phyloP scores from a whole-genome alignment of 305 asterid species.

The Fraxinus angustifolia region DNA sequence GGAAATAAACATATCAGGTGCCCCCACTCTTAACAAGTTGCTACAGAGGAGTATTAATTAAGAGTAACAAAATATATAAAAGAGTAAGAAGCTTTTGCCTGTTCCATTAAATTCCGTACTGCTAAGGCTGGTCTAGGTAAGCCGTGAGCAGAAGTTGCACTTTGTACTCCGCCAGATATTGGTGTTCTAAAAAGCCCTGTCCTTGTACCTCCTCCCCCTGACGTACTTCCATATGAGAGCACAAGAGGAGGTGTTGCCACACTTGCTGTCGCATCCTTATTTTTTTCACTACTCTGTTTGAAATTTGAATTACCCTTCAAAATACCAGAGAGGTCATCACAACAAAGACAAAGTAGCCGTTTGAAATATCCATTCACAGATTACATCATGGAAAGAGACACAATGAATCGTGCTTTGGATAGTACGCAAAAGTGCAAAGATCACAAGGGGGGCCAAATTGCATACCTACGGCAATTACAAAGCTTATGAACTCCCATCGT shows the following conservation, averaged over 20 bases:
- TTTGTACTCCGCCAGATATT: slow-evolving; percentile 97
- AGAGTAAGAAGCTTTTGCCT: slow-evolving; percentile 41
- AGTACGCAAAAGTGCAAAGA: background rate
- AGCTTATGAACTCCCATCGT: background rate
- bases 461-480: background rate
- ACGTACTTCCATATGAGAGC: slow-evolving; percentile 44
- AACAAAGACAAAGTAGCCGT: slow-evolving; percentile 2
- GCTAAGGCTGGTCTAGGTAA: slow-evolving; percentile 94
- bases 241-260: slow-evolving; percentile 37
- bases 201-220: slow-evolving; percentile 63
- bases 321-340: slow-evolving; percentile 45
- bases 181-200: slow-evolving; percentile 98
- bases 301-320: slow-evolving; percentile 64
- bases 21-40: slow-evolving; percentile 12
- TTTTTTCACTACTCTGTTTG: slow-evolving; percentile 34
- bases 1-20: slow-evolving; percentile 20
- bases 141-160: slow-evolving; percentile 97
- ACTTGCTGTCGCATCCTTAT: slow-evolving; percentile 28
- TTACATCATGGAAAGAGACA: slow-evolving; percentile 31
- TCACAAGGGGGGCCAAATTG: background rate
- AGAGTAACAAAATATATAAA: background rate
- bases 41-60: background rate
- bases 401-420: slow-evolving; percentile 10
- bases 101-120: slow-evolving; percentile 96
- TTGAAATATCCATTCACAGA: slow-evolving; percentile 37